These are phyloP conservation scores for Xylariaceae sp. DNA, from an alignment of 2,329 filamentous ascomycete genomes.

Conservation along the genomic window DNA sequence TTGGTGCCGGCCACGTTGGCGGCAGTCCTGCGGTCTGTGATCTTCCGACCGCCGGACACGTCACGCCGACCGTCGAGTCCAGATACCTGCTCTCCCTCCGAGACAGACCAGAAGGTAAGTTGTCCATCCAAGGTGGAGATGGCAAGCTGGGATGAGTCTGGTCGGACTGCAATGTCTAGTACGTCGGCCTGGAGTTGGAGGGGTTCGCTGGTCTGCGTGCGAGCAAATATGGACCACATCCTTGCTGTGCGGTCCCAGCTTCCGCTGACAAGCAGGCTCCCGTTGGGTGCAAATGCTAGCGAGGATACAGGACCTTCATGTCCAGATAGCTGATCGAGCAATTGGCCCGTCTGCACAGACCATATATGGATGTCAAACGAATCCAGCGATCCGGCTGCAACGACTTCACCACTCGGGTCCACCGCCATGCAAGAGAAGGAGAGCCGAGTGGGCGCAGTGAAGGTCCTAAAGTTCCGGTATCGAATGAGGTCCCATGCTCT, in stretches of 20 bases:
- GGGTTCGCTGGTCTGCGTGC: conserved; percentile 91
- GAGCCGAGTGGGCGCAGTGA: conserved; percentile 83
- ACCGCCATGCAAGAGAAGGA: conserved; percentile 93
- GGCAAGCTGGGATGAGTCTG: conserved; percentile 84
- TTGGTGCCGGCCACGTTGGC: conserved; percentile 89
- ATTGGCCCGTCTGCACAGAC: conserved; percentile 95
- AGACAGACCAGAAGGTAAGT: conserved; percentile 88
- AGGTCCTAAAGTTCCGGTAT: conserved; percentile 95
- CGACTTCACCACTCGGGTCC: conserved; percentile 94
- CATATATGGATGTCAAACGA: conserved; percentile 97
- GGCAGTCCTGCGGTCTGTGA: conserved; percentile 80
- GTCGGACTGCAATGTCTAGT: conserved; percentile 75
- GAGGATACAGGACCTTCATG: conserved; percentile 92
- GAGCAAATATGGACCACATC: conserved; percentile 90
- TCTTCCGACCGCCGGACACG: conserved; percentile 83
- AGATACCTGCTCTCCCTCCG: conserved; percentile 77
- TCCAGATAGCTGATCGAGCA: conserved; percentile 82
- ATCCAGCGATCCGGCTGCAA: conserved; percentile 89
- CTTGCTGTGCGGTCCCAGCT: conserved; percentile 96
- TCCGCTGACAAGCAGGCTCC: conserved; percentile 75
- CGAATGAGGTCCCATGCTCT: conserved; percentile 93
- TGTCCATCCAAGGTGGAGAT: conserved; percentile 91
- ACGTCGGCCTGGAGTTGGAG: conserved; percentile 89
- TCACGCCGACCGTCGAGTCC: conserved; percentile 87
- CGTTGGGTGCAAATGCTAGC: conserved; percentile 82